Evolutionary conservation across 2,329 filamentous ascomycete genomes (phyloP).

Genomic region (Penicillium thymicola): DNA sequence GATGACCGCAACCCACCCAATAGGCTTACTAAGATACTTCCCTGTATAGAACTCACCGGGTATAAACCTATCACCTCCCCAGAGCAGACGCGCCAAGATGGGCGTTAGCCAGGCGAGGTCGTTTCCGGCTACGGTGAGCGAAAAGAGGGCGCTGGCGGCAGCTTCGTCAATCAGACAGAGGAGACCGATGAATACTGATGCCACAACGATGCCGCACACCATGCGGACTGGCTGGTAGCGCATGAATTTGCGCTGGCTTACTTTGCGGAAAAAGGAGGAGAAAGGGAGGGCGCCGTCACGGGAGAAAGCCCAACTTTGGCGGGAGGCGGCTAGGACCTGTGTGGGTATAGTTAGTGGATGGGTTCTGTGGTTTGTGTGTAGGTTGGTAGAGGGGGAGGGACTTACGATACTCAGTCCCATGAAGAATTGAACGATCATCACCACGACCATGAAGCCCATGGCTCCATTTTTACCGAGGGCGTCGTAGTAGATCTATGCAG

Average conservation of each 20-base stretch:
- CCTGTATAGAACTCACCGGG: conserved; percentile 60
- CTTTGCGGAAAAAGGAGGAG: conserved; percentile 54
- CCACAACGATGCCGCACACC: conserved; percentile 54
- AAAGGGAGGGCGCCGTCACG: conserved; percentile 60
- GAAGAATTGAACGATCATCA: conserved; percentile 61
- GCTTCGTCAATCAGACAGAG: conserved; percentile 56
- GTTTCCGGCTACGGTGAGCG: conserved; percentile 52
- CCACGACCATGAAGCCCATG: conserved; percentile 56
- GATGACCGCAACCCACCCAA: conserved; percentile 53
- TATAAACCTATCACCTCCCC: conserved; percentile 56
- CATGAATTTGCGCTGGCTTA: conserved; percentile 47
- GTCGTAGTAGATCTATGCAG: conserved; percentile 55
- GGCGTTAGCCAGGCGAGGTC: conserved; percentile 58
- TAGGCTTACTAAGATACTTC: conserved; percentile 46
- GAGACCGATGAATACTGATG: conserved; percentile 53
- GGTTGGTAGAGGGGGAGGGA: neutral
- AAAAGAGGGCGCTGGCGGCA: conserved; percentile 57
- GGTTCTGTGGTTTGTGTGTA: too few relatives aligned
- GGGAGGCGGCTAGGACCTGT: conserved; percentile 52
- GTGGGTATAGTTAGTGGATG: conserved; percentile 11
- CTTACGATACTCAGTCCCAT: conserved; percentile 56
- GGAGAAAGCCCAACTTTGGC: conserved; percentile 61
- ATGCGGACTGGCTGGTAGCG: conserved; percentile 58
- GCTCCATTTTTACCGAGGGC: conserved; percentile 59
- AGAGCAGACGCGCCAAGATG: conserved; percentile 55